Evolutionary conservation across 108 stramenopile genomes (phyloP).

Genomic region (Skeletonema costatum): DNA sequence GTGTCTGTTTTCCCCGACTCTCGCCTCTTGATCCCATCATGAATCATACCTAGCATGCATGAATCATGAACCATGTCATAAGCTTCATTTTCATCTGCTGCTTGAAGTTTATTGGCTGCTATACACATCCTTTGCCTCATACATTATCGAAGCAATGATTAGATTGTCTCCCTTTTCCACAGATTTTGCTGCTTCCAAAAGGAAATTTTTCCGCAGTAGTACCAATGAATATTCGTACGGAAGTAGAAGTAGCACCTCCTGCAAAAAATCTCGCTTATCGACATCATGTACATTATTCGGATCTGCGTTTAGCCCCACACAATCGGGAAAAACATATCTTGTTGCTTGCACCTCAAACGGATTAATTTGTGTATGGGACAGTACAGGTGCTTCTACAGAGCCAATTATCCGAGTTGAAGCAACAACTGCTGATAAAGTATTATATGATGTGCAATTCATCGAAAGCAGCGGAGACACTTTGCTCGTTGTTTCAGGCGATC

Average conservation of each 20-base stretch:
- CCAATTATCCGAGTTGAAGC: constrained; percentile 8
- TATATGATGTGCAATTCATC: constrained; percentile 53
- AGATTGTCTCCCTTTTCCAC: neutral
- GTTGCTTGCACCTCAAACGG: constrained; percentile 36
- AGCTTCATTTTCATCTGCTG: no score
- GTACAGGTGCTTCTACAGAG: neutral
- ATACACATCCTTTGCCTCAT: no score
- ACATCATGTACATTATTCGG: constrained; percentile 21
- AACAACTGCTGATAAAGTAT: neutral
- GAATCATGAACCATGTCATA: no score
- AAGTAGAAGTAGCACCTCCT: neutral
- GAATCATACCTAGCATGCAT: no score
- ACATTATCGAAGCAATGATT: neutral
- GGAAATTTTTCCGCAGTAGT: constrained; percentile 15
- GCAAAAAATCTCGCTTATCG: neutral
- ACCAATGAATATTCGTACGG: constrained; percentile 4
- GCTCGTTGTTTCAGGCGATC: constrained; percentile 45
- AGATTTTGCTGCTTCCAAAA: constrained; percentile 6
- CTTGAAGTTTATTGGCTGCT: no score
- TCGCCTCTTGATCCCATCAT: no score
- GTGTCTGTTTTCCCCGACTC: no score
- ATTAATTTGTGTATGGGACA: constrained; percentile 33
- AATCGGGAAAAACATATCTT: constrained; percentile 7
- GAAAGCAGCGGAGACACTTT: constrained; percentile 12
- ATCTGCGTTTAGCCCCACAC: constrained; percentile 24